phyloP scores from a whole-genome alignment of 148 eudicot species.

The Heliosperma pusillum region DNA sequence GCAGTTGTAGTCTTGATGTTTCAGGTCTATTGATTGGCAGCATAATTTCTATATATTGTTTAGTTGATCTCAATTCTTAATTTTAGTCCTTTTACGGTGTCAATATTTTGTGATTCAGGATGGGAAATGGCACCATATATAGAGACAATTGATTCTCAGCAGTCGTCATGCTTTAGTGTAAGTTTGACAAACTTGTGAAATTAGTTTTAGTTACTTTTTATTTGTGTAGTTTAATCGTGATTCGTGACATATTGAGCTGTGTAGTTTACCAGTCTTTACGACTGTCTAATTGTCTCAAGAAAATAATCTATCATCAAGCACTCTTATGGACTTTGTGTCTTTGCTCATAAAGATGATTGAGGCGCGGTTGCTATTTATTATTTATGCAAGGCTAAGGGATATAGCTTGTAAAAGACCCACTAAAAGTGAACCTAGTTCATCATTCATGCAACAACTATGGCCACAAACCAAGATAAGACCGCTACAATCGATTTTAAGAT shows the following conservation, averaged over 20 bases:
- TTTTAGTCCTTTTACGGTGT: conserved; percentile 14
- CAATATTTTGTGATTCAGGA: conserved; percentile 38
- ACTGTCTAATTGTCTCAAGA: not conserved
- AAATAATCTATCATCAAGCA: not conserved
- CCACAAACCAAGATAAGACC: too few species aligned
- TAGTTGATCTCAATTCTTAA: not conserved
- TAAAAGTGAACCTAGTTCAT: too few species aligned
- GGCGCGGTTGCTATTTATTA: not conserved
- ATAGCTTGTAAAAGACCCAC: too few species aligned
- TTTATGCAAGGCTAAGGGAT: too few species aligned
- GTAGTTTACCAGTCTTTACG: not conserved
- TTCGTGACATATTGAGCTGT: not conserved
- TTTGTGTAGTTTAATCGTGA: not conserved
- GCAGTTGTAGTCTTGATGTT: conserved; percentile 9
- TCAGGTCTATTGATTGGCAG: not conserved
- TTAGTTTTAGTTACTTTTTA: not conserved
- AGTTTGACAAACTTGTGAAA: conserved; percentile 26
- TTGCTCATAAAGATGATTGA: not conserved
- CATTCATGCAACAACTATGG: too few species aligned
- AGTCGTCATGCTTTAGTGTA: conserved; percentile 58
- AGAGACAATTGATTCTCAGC: conserved; percentile 93
- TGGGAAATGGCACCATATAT: conserved; percentile 98
- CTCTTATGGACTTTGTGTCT: not conserved
- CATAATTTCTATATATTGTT: conserved; percentile 4
- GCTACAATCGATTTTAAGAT: too few species aligned